Percentiles rank a stretch among this genome's conserved stretches.
Conservation (phyloP, 2,329 filamentous ascomycete genomes). For the Neophaeococcomyces mojaviensis region DNA sequence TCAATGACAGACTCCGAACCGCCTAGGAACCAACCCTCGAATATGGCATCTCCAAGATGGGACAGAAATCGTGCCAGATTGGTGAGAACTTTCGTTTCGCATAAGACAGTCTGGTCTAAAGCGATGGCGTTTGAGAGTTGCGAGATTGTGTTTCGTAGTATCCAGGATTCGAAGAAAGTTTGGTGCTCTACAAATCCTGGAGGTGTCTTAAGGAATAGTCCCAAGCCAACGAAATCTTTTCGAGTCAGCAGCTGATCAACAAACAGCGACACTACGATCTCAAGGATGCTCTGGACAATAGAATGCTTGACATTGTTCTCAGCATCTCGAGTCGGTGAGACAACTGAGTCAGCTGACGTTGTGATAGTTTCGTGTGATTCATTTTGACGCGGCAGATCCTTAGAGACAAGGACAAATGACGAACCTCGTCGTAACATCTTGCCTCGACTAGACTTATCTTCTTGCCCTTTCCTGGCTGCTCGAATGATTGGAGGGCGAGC, state of each 20-base stretch:
- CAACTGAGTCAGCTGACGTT: slow-evolving; percentile 7
- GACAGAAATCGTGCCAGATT: slow-evolving; percentile 75
- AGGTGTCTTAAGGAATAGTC: slow-evolving; percentile 77
- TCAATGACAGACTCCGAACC: slow-evolving; percentile 78
- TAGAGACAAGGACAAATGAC: slow-evolving; percentile 79
- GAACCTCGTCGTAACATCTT: slow-evolving; percentile 63
- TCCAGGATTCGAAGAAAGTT: slow-evolving; percentile 87
- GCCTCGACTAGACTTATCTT: slow-evolving; percentile 35
- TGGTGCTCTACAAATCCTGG: slow-evolving; percentile 92
- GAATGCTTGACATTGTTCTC: slow-evolving; percentile 54
- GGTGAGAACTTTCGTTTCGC: slow-evolving; percentile 74
- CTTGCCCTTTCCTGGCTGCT: slow-evolving; percentile 54
- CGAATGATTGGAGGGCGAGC: slow-evolving; percentile 62
- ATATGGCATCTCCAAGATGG: slow-evolving; percentile 82
- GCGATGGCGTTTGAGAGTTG: slow-evolving; percentile 64
- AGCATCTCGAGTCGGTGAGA: slow-evolving; percentile 24
- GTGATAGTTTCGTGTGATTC: neutral
- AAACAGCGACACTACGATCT: slow-evolving; percentile 72
- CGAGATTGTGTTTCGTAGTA: slow-evolving; percentile 67
- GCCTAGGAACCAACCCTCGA: slow-evolving; percentile 93
- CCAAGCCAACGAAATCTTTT: slow-evolving; percentile 86
- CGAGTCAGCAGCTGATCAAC: slow-evolving; percentile 75
- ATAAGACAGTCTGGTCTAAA: slow-evolving; percentile 62
- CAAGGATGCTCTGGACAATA: slow-evolving; percentile 67
- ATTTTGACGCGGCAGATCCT: slow-evolving; percentile 10